Conservation (phyloP, 108 stramenopile species). For the Aurantiochytrium sp. region DNA sequence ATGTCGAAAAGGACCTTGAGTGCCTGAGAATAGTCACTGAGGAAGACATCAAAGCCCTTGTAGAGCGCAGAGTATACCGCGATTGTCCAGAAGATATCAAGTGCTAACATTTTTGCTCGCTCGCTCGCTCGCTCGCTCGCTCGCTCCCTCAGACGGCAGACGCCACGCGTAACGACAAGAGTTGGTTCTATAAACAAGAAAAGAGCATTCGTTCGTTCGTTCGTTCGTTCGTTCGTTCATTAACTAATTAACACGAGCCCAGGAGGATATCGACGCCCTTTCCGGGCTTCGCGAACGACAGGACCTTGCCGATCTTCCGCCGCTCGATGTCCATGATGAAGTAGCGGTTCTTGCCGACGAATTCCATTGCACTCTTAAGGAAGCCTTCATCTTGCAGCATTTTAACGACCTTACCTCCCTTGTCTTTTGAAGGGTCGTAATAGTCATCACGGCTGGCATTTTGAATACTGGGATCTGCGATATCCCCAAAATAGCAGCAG, state of each 20-base stretch:
- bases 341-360: neutral
- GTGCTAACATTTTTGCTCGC: too few species aligned
- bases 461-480: too few species aligned
- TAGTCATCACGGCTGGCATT: too few species aligned
- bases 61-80: neutral
- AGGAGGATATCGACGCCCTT: neutral
- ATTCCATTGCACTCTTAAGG: neutral
- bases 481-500: neutral
- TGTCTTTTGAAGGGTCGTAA: too few species aligned
- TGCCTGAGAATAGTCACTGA: neutral
- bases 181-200: too few species aligned
- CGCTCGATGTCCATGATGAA: neutral
- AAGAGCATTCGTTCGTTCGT: too few species aligned
- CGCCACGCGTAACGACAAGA: too few species aligned
- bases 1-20: neutral
- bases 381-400: neutral
- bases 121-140: too few species aligned
- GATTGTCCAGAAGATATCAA: neutral
- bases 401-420: neutral
- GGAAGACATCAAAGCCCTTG: neutral
- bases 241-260: too few species aligned
- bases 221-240: too few species aligned
- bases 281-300: neutral
- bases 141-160: too few species aligned
- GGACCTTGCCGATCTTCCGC: neutral